Percentiles rank a stretch among this genome's conserved stretches.
Conservation (phyloP, 257 asterid species). For the Perilla frutescens region DNA sequence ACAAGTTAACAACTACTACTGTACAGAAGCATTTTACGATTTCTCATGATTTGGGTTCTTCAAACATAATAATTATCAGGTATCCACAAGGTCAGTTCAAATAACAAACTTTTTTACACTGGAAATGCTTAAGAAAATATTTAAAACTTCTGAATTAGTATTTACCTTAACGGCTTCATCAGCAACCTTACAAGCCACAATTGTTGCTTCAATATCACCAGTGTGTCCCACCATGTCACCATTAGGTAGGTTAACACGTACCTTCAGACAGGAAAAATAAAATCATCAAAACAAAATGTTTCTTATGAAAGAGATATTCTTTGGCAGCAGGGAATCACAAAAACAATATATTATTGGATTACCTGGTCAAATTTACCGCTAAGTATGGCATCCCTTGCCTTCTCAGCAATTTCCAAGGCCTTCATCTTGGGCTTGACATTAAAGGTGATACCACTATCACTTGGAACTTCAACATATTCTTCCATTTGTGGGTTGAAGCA, state of each 20-base stretch:
- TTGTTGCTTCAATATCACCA: slow-evolving; percentile 90
- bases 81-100: slow-evolving; percentile 1
- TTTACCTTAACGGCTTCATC: slow-evolving; percentile 95
- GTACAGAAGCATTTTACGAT: too few species aligned
- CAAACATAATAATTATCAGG: neutral
- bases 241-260: slow-evolving; percentile 89
- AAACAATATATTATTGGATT: slow-evolving; percentile 22
- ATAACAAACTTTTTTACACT: neutral
- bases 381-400: slow-evolving; percentile 93
- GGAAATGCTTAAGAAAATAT: neutral
- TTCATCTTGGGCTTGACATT: slow-evolving; percentile 96
- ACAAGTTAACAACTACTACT: too few species aligned
- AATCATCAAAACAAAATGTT: slow-evolving; percentile 8
- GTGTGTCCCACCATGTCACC: slow-evolving; percentile 99
- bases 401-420: slow-evolving; percentile 92
- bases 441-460: slow-evolving; percentile 89
- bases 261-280: slow-evolving; percentile 45
- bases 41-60: neutral
- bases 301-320: neutral
- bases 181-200: slow-evolving; percentile 94
- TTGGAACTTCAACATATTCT: slow-evolving; percentile 91
- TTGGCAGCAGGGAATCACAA: neutral
- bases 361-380: slow-evolving; percentile 93
- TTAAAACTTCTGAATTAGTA: neutral
- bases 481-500: slow-evolving; percentile 76